phyloP scores from a whole-genome alignment of 805 yeast species.

The Pichia nakasei region DNA sequence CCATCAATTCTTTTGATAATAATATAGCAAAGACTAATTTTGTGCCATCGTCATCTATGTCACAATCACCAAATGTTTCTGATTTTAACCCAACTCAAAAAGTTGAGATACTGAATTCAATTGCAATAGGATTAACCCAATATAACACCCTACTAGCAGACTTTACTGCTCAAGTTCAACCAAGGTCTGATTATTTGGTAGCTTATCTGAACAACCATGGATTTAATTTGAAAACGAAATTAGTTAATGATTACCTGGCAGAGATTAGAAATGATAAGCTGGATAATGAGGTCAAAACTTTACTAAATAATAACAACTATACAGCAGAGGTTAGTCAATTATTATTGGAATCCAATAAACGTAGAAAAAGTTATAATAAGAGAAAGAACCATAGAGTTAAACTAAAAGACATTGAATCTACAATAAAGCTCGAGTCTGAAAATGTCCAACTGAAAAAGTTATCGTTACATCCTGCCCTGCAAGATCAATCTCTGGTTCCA shows the following conservation, averaged over 20 bases:
- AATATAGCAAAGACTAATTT: neutral
- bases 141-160: constrained; percentile 16
- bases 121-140: constrained; percentile 19
- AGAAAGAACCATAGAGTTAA: constrained; percentile 11
- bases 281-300: constrained; percentile 5
- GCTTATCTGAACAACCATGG: constrained; percentile 14
- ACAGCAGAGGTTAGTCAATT: constrained; percentile 14
- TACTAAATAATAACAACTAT: constrained; percentile 10
- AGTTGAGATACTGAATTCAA: constrained; percentile 6
- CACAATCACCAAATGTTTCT: neutral
- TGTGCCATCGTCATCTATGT: too few species aligned
- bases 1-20: neutral
- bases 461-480: neutral
- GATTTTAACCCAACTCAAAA: neutral
- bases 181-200: constrained; percentile 22
- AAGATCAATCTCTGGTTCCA: neutral
- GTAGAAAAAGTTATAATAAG: constrained; percentile 22
- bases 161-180: constrained; percentile 14
- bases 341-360: constrained; percentile 19
- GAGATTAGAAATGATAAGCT: constrained; percentile 19
- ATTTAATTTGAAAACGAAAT: constrained; percentile 17
- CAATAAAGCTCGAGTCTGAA: neutral
- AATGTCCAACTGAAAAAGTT: neutral
- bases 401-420: neutral
- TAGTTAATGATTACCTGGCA: constrained; percentile 19